These are phyloP conservation scores for Thelonectria rubi DNA, from an alignment of 2,329 filamentous ascomycete species.

Conservation along the genomic window DNA sequence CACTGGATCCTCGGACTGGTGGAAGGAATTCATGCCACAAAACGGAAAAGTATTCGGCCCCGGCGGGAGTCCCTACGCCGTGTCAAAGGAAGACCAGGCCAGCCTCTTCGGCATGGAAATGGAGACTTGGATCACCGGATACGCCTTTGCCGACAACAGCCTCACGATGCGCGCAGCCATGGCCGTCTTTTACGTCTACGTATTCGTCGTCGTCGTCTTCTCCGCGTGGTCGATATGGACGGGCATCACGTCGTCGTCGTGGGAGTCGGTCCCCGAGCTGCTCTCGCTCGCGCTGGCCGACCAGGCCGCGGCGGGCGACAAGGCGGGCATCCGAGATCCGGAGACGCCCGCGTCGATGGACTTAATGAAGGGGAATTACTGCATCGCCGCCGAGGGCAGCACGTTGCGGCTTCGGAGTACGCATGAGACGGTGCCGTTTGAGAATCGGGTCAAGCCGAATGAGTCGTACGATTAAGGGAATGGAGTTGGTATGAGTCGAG, in stretches of 20 bases:
- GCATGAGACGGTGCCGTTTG: constrained; percentile 2
- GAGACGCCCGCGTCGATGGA: neutral
- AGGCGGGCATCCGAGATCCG: neutral
- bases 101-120: constrained; percentile 24
- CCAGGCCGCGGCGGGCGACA: neutral
- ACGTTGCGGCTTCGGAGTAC: constrained; percentile 8
- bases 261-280: constrained; percentile 23
- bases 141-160: constrained; percentile 30
- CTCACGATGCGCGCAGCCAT: constrained; percentile 21
- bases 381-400: constrained; percentile 8
- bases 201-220: constrained; percentile 9
- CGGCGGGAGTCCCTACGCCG: constrained; percentile 28
- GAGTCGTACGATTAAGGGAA: constrained; percentile 15
- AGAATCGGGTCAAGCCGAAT: constrained; percentile 19
- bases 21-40: constrained; percentile 35
- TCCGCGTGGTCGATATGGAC: constrained; percentile 24
- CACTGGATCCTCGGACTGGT: constrained; percentile 27
- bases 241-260: constrained; percentile 18
- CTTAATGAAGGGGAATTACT: constrained; percentile 23
- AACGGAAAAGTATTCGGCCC: constrained; percentile 27
- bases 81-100: constrained; percentile 19
- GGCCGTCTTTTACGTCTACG: constrained; percentile 22
- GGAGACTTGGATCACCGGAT: constrained; percentile 35
- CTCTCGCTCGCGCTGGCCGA: constrained; percentile 14
- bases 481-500: too few species aligned